Evolutionary conservation across 2,329 filamentous ascomycete species (phyloP).

Genomic region (Trichoderma citrinoviride): DNA sequence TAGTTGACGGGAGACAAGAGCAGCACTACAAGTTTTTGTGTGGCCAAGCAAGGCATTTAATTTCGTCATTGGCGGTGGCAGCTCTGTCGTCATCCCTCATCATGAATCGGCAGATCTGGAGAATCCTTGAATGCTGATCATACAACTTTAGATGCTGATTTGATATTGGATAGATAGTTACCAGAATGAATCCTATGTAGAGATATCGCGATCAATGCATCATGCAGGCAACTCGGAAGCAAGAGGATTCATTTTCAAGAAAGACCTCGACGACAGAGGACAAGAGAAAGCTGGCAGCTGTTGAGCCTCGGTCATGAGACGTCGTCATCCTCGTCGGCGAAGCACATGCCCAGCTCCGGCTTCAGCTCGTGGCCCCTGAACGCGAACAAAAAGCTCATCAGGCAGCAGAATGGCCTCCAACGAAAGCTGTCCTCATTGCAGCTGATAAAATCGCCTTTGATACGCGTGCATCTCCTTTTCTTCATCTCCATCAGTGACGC

Average conservation of each 20-base stretch:
- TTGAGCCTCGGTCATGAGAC: constrained; percentile 8
- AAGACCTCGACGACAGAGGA: too few relatives aligned
- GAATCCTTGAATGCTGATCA: background rate
- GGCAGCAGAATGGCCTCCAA: background rate
- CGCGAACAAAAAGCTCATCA: background rate
- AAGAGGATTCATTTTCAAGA: too few relatives aligned
- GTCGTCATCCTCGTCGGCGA: background rate
- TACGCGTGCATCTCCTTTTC: background rate
- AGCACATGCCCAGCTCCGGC: constrained; percentile 5
- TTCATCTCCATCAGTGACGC: constrained; percentile 2
- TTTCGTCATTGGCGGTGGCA: constrained; percentile 1
- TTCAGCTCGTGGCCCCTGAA: background rate
- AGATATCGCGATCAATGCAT: too few relatives aligned
- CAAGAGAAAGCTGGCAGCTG: background rate
- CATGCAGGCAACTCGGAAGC: too few relatives aligned
- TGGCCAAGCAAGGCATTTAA: background rate
- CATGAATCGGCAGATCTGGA: constrained; percentile 6
- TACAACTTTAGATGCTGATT: background rate
- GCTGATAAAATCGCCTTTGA: background rate
- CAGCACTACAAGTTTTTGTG: background rate
- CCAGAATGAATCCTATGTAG: background rate
- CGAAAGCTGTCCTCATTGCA: constrained; percentile 22
- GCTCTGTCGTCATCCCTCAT: constrained; percentile 19
- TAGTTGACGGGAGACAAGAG: constrained; percentile 7
- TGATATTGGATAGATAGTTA: too few relatives aligned